Base-by-base conservation (phyloP, 768 basidiomycete genomes). In the Boletus vermiculosoides region DNA sequence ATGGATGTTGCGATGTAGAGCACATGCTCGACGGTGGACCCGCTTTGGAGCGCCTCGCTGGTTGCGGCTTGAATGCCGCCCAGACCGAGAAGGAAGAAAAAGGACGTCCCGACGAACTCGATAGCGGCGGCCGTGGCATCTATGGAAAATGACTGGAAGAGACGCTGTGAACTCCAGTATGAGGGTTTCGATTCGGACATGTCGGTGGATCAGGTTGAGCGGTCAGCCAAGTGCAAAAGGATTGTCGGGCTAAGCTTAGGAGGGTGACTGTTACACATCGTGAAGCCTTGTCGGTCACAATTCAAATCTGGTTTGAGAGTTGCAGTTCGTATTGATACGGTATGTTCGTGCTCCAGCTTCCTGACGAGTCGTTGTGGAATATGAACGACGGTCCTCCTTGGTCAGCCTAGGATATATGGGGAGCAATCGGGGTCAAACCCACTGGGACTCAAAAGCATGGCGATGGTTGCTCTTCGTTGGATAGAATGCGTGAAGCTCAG, bases 61-160 rank as follows among this genome's bases (percentile, higher is more conserved):
- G 77, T 71, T 1, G 81, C 75, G 3, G 83, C 83, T 64, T 89
- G 87, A 22, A 84, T 80, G 2, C 84, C 84, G 2, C 86, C 86
- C 3, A 85, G 75, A 11, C 82, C 86, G 41, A 87, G 76, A n/a
- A 85, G 76, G 28, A 88, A 76, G 70, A 89, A 88, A 55, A 83
- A 72, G 0, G 78, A 74, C 4, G 86, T 86, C 23, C 85, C 83
- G 39, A 84, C 64, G 54, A 83, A 83, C 62, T 87, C 85, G 23
- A 85, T 72, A n/a, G 68, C 56, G 3, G 83, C 83, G 0, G 84
- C 83, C 30, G 68, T 71, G 41, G 74, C 42, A 60, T 85, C 85
- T 3, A 77, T 62, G 15, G 58, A 51, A 51, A 80, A 31, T 18
- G 62, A 56, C 23, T 59, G 55, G 52, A 75, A 69, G 49, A 74